Conservation (phyloP, 306 rosid genomes). For the Sindora glabra region DNA sequence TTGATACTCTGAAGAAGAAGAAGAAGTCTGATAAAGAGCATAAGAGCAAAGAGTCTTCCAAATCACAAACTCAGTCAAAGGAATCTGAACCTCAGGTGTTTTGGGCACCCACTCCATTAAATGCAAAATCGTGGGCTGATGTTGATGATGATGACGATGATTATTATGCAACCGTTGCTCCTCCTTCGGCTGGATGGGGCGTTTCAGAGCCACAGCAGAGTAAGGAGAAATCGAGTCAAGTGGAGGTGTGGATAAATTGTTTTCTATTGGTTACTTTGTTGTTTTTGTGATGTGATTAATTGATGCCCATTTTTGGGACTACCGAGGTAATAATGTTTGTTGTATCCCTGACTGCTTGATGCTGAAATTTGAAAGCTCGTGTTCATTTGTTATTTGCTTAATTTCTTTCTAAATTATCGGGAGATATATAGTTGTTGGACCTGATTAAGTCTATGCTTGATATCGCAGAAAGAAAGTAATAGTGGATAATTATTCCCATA, state of each 20-base stretch:
- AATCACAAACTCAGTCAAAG: constrained; percentile 32
- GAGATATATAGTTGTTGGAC: neutral
- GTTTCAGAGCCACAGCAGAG: constrained; percentile 40
- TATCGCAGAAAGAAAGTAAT: neutral
- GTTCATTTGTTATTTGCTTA: neutral
- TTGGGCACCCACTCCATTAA: constrained; percentile 80
- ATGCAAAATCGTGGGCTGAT: constrained; percentile 78
- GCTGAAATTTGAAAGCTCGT: neutral
- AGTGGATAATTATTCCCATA: too few relatives aligned
- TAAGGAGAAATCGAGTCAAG: constrained; percentile 30
- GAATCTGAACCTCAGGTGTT: constrained; percentile 53
- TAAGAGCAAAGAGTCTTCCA: constrained; percentile 55
- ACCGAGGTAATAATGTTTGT: neutral
- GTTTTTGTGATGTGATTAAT: neutral
- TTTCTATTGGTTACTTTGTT: neutral
- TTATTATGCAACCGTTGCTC: constrained; percentile 65
- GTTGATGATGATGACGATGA: constrained; percentile 88
- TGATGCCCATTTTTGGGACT: too few relatives aligned
- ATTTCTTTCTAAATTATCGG: neutral
- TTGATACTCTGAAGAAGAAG: constrained; percentile 81
- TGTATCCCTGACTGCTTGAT: neutral
- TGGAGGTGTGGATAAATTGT: constrained; percentile 44
- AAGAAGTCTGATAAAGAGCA: constrained; percentile 83
- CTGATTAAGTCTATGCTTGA: neutral
- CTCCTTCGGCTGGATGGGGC: constrained; percentile 65